Percentiles rank a stretch among this genome's conserved stretches.
Evolutionary conservation across 23 red algal species (phyloP).

Genomic region (Cyanidiococcus yangmingshanensis): DNA sequence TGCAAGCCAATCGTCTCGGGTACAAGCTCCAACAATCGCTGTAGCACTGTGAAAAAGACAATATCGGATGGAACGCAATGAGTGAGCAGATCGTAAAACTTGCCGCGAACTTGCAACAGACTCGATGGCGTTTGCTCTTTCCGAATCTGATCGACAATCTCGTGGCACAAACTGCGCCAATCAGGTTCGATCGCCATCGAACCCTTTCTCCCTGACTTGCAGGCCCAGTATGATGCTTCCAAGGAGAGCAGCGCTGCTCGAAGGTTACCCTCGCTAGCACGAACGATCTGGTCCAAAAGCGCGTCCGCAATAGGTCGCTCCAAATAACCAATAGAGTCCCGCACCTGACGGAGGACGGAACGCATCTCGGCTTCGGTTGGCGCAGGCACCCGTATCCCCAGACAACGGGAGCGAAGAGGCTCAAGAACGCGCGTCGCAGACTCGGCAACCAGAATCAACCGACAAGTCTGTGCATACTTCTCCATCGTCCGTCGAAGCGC

Average conservation of each 20-base stretch:
- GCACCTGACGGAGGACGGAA: conserved; percentile 36
- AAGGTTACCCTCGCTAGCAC: conserved; percentile 38
- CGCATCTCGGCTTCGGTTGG: conserved; percentile 37
- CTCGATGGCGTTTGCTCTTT: conserved; percentile 45
- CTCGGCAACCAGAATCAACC: conserved; percentile 79
- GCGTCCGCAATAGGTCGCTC: conserved; percentile 27
- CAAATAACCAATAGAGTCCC: conserved; percentile 24
- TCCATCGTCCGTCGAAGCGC: conserved; percentile 95
- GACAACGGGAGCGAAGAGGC: conserved; percentile 79
- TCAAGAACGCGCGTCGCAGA: conserved; percentile 59
- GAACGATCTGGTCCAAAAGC: conserved; percentile 24
- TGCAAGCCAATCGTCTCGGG: conserved; percentile 55
- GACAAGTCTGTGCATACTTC: conserved; percentile 78
- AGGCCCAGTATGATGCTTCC: conserved; percentile 24
- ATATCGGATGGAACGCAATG: conserved; percentile 81
- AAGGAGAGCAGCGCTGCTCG: conserved; percentile 70
- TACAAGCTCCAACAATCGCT: conserved; percentile 50
- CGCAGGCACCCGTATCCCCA: conserved; percentile 61
- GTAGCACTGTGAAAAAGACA: conserved; percentile 44
- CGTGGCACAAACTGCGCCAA: conserved; percentile 72
- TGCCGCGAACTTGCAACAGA: conserved; percentile 52
- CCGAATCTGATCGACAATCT: conserved; percentile 49
- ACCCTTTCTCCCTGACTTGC: conserved; percentile 5
- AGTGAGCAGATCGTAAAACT: conserved; percentile 63
- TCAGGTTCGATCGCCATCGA: conserved; percentile 40